Evolutionary conservation across 257 asterid genomes (phyloP), one percentile per base, ranked within the genome.

Genomic region (Cinchona pubescens): DNA sequence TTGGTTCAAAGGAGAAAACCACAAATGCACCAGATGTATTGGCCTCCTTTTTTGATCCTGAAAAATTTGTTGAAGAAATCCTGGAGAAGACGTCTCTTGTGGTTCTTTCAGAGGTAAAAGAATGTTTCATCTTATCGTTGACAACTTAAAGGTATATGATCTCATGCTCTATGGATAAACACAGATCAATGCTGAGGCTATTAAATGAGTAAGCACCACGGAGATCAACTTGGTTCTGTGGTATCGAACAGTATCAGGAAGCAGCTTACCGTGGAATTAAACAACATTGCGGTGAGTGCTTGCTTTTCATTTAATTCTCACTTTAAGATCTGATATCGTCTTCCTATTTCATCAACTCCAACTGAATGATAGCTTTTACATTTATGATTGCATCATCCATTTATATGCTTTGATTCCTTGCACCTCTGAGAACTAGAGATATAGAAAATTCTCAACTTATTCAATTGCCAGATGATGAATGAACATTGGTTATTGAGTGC

Each of bases 1-100:
- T 73, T 59, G 83, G 78, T 68, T 71, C 83, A 21, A 53, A 75
- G 38, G 90, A 75, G 82, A 91, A 87, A 79, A 45, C 88, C 34
- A 46, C 71, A 16, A 79, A 69, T 37, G 76, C 79, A 27, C 81
- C 67, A 49, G 73, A 73, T 63, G 14, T 9, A 18, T 63, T 91
- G 10, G 48, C 73, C 75, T 73, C 85, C 66, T 88, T 70, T 72
- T 86, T 82, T 5, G 91, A 89, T 84, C 84, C 97, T 48, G 88
- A 84, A 66, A 91, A 85, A 83, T 85, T 92, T 82, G 87, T 92
- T 46, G 85, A 89, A 73, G 96, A 92, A 71, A 86, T 92, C 72
- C 78, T 91, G 79, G 91, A 85, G 49, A 91, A 86, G 88, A 85
- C 86, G 4, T 81, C 86, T 38, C 67, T 82, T 66, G 67, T 84